phyloP scores from a whole-genome alignment of 2,329 filamentous ascomycete species.

The Cytospora paraplurivora region DNA sequence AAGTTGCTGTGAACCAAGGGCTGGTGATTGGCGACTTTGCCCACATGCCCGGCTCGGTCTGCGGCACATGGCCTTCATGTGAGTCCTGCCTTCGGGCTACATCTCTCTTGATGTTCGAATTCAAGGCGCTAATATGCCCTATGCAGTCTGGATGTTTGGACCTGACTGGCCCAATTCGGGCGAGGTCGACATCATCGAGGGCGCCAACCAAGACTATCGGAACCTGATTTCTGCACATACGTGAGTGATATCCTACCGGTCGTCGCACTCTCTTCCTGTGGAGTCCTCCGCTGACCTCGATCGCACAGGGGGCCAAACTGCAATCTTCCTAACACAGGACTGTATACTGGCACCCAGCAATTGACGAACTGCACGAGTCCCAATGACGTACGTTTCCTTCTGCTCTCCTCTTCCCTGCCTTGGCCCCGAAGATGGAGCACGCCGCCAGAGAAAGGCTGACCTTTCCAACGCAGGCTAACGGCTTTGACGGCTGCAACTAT shows the following conservation, averaged over 20 bases:
- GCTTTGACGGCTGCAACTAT: conserved; percentile 47
- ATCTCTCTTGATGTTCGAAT: neutral
- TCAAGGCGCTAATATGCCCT: neutral
- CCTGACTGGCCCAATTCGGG: conserved; percentile 62
- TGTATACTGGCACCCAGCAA: conserved; percentile 35
- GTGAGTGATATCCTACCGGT: conserved; percentile 30
- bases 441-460: neutral
- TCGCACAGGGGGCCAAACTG: conserved; percentile 18
- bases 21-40: conserved; percentile 51
- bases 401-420: neutral
- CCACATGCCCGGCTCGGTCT: conserved; percentile 52
- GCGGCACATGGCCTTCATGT: conserved; percentile 50
- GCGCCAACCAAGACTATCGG: conserved; percentile 61
- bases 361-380: conserved; percentile 41
- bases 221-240: conserved; percentile 68
- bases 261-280: no score
- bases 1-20: conserved; percentile 48
- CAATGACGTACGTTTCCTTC: conserved; percentile 34
- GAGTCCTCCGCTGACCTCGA: neutral
- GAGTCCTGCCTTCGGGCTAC: conserved; percentile 2
- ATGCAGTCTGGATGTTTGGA: conserved; percentile 52
- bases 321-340: conserved; percentile 3
- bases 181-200: conserved; percentile 72
- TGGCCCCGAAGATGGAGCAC: neutral
- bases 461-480: neutral